phyloP scores from a whole-genome alignment of 2,329 filamentous ascomycete genomes.

The Diaporthe longicolla region DNA sequence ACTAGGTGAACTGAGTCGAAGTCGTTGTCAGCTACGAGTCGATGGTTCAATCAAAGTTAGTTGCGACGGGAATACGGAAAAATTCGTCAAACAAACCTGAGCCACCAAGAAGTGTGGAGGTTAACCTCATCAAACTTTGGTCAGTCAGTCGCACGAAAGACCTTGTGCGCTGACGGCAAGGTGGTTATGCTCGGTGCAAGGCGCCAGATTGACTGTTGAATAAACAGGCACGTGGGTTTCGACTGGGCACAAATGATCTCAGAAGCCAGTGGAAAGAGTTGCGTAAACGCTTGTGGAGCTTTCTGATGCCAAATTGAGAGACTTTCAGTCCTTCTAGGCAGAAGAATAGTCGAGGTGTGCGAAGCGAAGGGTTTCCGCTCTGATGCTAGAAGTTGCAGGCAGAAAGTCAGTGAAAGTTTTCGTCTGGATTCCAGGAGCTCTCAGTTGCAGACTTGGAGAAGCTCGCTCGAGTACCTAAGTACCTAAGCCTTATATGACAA shows the following conservation, averaged over 20 bases:
- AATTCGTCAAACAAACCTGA: too few species aligned
- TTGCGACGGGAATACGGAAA: neutral
- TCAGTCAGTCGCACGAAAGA: neutral
- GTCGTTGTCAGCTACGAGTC: neutral
- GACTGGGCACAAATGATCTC: neutral
- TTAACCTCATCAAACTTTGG: neutral
- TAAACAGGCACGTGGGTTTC: neutral
- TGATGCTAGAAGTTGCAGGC: too few species aligned
- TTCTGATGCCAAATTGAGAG: neutral
- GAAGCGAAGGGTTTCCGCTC: neutral
- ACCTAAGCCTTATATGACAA: too few species aligned
- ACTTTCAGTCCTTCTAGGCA: fast-evolving
- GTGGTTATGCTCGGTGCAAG: neutral
- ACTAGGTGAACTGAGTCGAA: neutral
- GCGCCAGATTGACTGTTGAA: neutral
- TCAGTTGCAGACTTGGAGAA: too few species aligned
- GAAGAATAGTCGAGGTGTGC: neutral
- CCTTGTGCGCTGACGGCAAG: neutral
- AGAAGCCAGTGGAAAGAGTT: neutral
- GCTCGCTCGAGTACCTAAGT: too few species aligned
- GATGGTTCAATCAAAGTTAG: neutral
- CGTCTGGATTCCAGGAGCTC: neutral
- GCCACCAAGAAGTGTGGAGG: too few species aligned
- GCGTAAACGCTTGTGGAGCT: too few species aligned
- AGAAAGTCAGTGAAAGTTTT: neutral